phyloP scores from a whole-genome alignment of 345 rosid genomes.

The Aurinia saxatilis region DNA sequence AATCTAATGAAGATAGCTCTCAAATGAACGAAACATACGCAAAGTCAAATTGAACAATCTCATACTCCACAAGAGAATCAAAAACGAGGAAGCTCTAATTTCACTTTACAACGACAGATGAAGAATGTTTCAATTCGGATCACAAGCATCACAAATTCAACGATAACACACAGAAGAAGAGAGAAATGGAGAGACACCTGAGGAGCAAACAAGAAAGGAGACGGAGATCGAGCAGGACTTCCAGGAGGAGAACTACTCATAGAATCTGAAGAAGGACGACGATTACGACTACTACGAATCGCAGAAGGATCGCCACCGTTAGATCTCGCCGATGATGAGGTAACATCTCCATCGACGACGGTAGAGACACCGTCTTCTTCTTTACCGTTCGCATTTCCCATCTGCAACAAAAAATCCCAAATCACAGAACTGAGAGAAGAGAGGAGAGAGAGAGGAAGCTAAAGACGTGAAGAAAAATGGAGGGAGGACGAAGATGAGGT shows the following conservation, averaged over 20 bases:
- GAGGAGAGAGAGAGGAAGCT: not conserved
- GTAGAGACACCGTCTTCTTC: constrained; percentile 28
- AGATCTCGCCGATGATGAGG: constrained; percentile 33
- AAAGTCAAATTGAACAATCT: constrained; percentile 1
- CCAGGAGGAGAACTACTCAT: constrained; percentile 45
- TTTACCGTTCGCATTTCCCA: constrained; percentile 86
- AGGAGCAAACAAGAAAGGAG: constrained; percentile 65
- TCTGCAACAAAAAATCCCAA: constrained; percentile 27
- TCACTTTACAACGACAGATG: not conserved
- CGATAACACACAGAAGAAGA: not conserved
- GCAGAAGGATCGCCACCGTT: constrained; percentile 36
- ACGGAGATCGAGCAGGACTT: constrained; percentile 47
- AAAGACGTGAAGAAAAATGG: constrained; percentile 43
- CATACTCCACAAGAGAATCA: not conserved
- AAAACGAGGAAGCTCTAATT: not conserved
- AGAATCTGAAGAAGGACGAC: constrained; percentile 40
- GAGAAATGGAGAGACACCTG: constrained; percentile 38
- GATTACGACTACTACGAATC: constrained; percentile 14
- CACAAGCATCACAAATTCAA: constrained; percentile 11
- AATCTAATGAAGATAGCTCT: constrained; percentile 1
- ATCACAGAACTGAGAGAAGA: constrained; percentile 20
- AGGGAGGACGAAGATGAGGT: constrained; percentile 45
- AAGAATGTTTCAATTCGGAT: constrained; percentile 14
- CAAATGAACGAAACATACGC: not conserved
- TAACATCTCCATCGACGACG: constrained; percentile 15